Conservation (phyloP, 768 basidiomycete genomes). For the Hygrocybe punicea region DNA sequence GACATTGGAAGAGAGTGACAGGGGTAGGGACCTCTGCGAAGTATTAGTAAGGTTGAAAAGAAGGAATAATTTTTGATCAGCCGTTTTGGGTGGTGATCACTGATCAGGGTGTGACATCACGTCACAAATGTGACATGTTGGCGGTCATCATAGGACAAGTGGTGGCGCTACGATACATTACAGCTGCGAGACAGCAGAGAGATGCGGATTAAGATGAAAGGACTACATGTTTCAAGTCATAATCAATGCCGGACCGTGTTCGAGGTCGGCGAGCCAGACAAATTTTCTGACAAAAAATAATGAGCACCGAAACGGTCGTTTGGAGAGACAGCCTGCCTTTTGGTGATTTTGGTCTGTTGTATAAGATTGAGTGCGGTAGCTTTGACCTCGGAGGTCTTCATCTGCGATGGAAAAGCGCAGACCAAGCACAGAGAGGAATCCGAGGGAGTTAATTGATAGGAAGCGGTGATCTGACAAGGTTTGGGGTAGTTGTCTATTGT, state of each 20-base stretch:
- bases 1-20: slow-evolving; percentile 46
- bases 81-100: background rate
- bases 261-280: slow-evolving; percentile 49
- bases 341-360: slow-evolving; percentile 41
- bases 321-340: slow-evolving; percentile 32
- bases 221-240: slow-evolving; percentile 44
- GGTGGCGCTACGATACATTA: too few species aligned
- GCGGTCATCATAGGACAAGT: too few species aligned
- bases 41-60: slow-evolving; percentile 7
- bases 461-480: slow-evolving; percentile 50
- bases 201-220: background rate
- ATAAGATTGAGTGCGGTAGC: slow-evolving; percentile 44
- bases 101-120: background rate
- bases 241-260: slow-evolving; percentile 53
- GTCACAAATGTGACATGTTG: background rate
- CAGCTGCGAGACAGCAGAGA: too few species aligned
- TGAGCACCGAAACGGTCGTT: background rate
- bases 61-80: background rate
- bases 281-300: slow-evolving; percentile 38
- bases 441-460: slow-evolving; percentile 61
- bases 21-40: background rate
- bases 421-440: slow-evolving; percentile 58
- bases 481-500: slow-evolving; percentile 6
- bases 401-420: slow-evolving; percentile 47
- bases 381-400: slow-evolving; percentile 41